phyloP scores from a whole-genome alignment of 768 basidiomycete genomes.

The Podaxis mareebaensis region DNA sequence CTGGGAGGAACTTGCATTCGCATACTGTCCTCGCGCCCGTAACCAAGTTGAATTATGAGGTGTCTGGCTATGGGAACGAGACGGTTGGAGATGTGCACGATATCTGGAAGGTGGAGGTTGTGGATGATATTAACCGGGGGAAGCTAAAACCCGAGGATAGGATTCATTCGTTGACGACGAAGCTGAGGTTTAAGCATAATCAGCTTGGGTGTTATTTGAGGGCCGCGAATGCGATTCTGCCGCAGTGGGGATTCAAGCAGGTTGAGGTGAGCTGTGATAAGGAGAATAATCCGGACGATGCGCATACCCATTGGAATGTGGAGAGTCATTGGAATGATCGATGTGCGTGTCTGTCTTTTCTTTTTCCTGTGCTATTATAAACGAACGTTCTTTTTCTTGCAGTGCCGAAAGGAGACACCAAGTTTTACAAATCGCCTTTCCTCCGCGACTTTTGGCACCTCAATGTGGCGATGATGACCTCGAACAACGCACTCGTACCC shows the following conservation, averaged over 20 bases:
- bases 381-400: not conserved
- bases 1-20: constrained; percentile 90
- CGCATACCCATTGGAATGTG: constrained; percentile 97
- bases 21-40: constrained; percentile 87
- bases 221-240: constrained; percentile 85
- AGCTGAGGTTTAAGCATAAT: constrained; percentile 81
- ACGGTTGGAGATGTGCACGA: constrained; percentile 89
- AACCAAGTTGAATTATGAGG: constrained; percentile 86
- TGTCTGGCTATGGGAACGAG: constrained; percentile 90
- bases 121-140: constrained; percentile 83
- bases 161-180: constrained; percentile 90
- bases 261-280: constrained; percentile 94
- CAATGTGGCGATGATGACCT: constrained; percentile 99
- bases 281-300: constrained; percentile 77
- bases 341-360: constrained; percentile 51
- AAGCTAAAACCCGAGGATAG: constrained; percentile 52
- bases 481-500: constrained; percentile 96
- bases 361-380: constrained; percentile 1
- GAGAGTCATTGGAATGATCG: constrained; percentile 97
- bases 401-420: constrained; percentile 85
- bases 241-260: constrained; percentile 99
- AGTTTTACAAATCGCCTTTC: constrained; percentile 89
- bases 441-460: constrained; percentile 97
- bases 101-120: constrained; percentile 91
- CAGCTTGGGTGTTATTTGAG: constrained; percentile 83